Evolutionary conservation across 2,329 filamentous ascomycete species (phyloP).

Genomic region (Phialophora expanda): DNA sequence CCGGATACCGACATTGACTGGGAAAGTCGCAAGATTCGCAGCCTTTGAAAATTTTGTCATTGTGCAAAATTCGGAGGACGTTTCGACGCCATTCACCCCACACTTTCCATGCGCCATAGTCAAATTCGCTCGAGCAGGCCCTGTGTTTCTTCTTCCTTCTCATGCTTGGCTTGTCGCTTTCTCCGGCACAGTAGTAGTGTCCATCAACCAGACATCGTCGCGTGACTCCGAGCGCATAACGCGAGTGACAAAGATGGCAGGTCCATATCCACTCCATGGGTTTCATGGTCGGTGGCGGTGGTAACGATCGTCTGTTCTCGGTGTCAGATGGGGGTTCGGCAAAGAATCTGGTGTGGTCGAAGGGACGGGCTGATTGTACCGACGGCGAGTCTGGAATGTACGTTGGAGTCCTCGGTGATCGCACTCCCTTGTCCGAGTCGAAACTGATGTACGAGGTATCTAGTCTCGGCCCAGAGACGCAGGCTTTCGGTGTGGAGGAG

Average conservation of each 20-base stretch:
- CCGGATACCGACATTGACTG: slow-evolving; percentile 37
- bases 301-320: background rate
- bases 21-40: slow-evolving; percentile 39
- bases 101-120: slow-evolving; percentile 58
- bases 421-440: slow-evolving; percentile 19
- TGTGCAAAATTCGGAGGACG: slow-evolving; percentile 21
- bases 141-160: slow-evolving; percentile 45
- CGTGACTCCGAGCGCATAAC: slow-evolving; percentile 57
- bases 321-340: background rate
- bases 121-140: slow-evolving; percentile 58
- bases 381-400: slow-evolving; percentile 28
- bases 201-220: slow-evolving; percentile 61
- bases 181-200: slow-evolving; percentile 59
- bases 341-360: slow-evolving; percentile 25
- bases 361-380: slow-evolving; percentile 16
- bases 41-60: slow-evolving; percentile 19
- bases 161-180: slow-evolving; percentile 31
- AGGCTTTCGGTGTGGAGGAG: background rate
- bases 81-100: slow-evolving; percentile 52
- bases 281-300: slow-evolving; percentile 27
- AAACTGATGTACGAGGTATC: slow-evolving; percentile 26
- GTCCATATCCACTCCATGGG: slow-evolving; percentile 56
- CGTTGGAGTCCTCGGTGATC: slow-evolving; percentile 35
- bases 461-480: slow-evolving; percentile 10
- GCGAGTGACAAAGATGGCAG: slow-evolving; percentile 57